phyloP scores from a whole-genome alignment of 352 stramenopile species.

The Phytophthora capsici region DNA sequence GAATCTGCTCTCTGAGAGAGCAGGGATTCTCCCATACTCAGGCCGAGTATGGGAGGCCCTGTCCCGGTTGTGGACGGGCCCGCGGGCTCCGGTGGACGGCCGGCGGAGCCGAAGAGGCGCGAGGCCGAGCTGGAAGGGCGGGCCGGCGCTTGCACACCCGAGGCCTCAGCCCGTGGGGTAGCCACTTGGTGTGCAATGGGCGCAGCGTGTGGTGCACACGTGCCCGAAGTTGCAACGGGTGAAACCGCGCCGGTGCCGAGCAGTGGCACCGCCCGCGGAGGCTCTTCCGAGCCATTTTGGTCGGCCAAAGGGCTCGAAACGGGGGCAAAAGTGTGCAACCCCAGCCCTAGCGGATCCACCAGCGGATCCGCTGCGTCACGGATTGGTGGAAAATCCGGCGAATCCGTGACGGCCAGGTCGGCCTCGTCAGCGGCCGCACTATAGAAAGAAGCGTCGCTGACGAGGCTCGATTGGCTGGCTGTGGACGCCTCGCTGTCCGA shows the following conservation, averaged over 20 bases:
- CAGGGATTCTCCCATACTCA: background rate
- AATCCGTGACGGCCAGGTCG: too few species aligned
- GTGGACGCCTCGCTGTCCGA: conserved; percentile 11
- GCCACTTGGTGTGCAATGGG: background rate
- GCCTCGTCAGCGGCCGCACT: too few species aligned
- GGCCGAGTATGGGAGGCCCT: background rate
- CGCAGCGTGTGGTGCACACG: background rate
- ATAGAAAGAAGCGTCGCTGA: conserved; percentile 18
- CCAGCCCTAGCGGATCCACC: background rate
- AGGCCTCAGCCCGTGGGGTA: background rate
- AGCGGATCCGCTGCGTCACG: background rate
- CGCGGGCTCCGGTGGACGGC: background rate
- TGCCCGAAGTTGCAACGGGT: conserved; percentile 3
- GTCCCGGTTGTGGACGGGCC: background rate
- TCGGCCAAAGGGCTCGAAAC: background rate
- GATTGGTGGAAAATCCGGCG: too few species aligned
- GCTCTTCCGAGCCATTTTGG: background rate
- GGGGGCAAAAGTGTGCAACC: conserved; percentile 5
- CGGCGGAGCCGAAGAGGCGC: background rate
- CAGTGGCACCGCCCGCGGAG: background rate
- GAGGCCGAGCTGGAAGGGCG: too few species aligned
- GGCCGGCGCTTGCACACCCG: background rate
- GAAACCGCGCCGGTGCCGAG: background rate
- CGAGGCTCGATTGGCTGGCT: conserved; percentile 14
- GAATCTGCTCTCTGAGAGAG: background rate